Conservation (phyloP, 352 stramenopile species). For the Ochromonadaceae sp. region DNA sequence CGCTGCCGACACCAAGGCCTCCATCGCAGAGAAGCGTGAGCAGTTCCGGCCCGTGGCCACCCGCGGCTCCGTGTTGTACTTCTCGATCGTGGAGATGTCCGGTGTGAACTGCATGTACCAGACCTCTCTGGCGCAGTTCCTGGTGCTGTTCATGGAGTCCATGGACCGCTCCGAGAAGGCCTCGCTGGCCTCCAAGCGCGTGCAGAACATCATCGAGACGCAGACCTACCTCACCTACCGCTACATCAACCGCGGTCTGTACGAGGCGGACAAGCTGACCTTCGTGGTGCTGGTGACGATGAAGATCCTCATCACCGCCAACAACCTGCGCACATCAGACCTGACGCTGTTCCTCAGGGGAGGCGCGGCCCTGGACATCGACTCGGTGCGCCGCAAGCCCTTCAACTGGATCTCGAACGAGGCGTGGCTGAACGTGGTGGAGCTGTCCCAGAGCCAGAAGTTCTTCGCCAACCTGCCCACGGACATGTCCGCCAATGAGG, state of each 20-base stretch:
- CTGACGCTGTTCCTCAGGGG: conserved; percentile 84
- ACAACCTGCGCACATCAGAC: conserved; percentile 74
- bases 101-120: conserved; percentile 99
- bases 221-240: conserved; percentile 98
- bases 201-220: conserved; percentile 96
- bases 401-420: conserved; percentile 95
- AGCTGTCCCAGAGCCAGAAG: conserved; percentile 81
- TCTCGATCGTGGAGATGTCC: conserved; percentile 94
- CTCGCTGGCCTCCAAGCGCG: conserved; percentile 86
- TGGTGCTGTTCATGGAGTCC: conserved; percentile 89
- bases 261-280: conserved; percentile 94
- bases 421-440: conserved; percentile 90
- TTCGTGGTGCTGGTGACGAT: conserved; percentile 91
- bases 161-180: conserved; percentile 94
- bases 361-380: conserved; percentile 89
- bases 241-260: conserved; percentile 94
- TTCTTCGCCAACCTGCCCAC: conserved; percentile 90
- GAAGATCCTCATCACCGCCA: conserved; percentile 92
- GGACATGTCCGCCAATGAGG: conserved; percentile 88
- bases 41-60: conserved; percentile 94
- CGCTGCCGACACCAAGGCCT: conserved; percentile 84
- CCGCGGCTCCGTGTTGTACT: conserved; percentile 90
- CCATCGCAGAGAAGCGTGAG: conserved; percentile 94
- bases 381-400: conserved; percentile 80
- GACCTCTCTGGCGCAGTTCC: conserved; percentile 91